Base-by-base conservation (phyloP, 2,329 filamentous ascomycete genomes). In the Aspergillus ibericus region DNA sequence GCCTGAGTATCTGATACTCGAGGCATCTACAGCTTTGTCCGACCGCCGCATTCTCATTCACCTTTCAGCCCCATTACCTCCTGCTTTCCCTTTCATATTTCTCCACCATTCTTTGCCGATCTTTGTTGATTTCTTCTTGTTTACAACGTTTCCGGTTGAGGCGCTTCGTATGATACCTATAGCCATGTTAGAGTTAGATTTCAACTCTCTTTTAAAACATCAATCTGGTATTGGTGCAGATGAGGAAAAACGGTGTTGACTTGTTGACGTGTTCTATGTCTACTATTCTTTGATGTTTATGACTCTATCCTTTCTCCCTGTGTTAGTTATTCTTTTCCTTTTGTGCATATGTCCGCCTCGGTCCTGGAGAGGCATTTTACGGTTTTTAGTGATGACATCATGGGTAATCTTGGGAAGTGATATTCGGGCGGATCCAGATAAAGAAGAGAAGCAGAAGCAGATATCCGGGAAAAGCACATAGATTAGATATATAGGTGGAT, bases 1-100 rank as follows among this genome's bases (percentile, higher is more conserved):
- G 74, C 72, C 62, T 81, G 58, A 68, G 16, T 22, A 35, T 56
- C 59, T 12, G 44, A 42, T 35, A 34, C 49, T 20, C 42, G 12
- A 38, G 20, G 42, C 7, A n/a, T 56, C 50, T 53, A 29, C n/a
- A 32, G 6, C 51, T 54, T 22, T 32, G 25, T 32, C 10, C n/a
- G 7, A 29, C 44, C 25, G 6, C 15, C 15, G 9, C n/a, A 18
- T 48, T 48, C 25, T 44, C 32, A 38, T 55, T 47, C 12, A 25
- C 40, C 18, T 53, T 55, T 20, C n/a, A 46, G 12, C 10, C 22
- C 42, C 15, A 16, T 61, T 42, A 27, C 53, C 29, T 35, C 44
- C 36, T 42, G 49, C 20, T 56, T 53, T 16, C 35, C 38, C 56
- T 36, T 36, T 38, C 29, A 29, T 20, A 20, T 50, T 44, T 35